Conservation (phyloP, 2,329 filamentous ascomycete genomes). For the Penicillium expansum region DNA sequence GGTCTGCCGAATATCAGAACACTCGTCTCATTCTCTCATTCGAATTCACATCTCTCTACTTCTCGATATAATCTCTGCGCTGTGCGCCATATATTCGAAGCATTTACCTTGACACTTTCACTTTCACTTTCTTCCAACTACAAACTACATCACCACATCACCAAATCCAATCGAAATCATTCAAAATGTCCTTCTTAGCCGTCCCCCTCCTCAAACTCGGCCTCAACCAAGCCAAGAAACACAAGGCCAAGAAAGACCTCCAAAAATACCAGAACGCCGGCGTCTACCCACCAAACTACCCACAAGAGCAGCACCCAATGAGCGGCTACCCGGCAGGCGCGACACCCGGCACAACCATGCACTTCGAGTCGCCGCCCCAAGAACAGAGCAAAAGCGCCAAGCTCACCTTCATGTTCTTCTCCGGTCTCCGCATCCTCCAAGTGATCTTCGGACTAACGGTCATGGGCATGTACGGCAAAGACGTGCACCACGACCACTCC, state of each 20-base stretch:
- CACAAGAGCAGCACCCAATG: conserved; percentile 21
- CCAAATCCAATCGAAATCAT: not conserved
- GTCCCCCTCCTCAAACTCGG: conserved; percentile 31
- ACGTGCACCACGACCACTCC: conserved; percentile 51
- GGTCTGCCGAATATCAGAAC: conserved; percentile 13
- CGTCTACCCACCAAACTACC: conserved; percentile 15
- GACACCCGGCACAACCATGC: conserved; percentile 16
- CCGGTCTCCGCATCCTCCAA: conserved; percentile 67
- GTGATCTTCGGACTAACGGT: conserved; percentile 74
- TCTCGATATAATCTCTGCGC: conserved; percentile 3
- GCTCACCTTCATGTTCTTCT: conserved; percentile 20
- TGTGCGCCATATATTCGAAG: conserved; percentile 1
- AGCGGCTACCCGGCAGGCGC: conserved; percentile 21
- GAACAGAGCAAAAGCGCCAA: conserved; percentile 14
- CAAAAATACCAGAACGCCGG: conserved; percentile 18
- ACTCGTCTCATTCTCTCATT: not conserved
- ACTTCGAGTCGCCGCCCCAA: conserved; percentile 11
- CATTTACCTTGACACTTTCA: not conserved
- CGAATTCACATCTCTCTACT: not conserved
- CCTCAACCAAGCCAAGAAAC: conserved; percentile 30
- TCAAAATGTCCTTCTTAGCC: conserved; percentile 32
- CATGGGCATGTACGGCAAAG: conserved; percentile 72
- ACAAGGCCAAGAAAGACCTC: conserved; percentile 28
- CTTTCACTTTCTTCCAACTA: not conserved
- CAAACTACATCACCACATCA: not conserved